Conservation (phyloP, 345 rosid species). For the Balakata baccata region DNA sequence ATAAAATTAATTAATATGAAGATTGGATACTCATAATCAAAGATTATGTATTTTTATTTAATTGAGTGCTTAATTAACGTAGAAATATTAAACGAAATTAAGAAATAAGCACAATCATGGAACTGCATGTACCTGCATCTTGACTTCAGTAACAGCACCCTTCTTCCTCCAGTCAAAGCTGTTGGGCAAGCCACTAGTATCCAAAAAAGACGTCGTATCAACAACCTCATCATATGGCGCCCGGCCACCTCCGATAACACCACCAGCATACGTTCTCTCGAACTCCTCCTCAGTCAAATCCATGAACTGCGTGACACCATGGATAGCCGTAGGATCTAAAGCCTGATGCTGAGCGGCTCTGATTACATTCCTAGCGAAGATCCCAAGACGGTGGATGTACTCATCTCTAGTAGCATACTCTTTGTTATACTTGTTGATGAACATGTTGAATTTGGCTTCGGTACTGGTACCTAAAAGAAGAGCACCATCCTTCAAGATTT, state of each 20-base stretch:
- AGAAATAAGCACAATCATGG: too few species aligned
- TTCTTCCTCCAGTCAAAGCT: slow-evolving; percentile 86
- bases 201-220: slow-evolving; percentile 23
- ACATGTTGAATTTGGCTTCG: slow-evolving; percentile 51
- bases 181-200: slow-evolving; percentile 54
- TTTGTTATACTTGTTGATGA: slow-evolving; percentile 55
- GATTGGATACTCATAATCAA: too few species aligned
- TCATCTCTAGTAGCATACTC: slow-evolving; percentile 60
- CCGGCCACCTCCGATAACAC: slow-evolving; percentile 30
- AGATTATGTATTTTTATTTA: too few species aligned
- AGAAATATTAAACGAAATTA: too few species aligned
- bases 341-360: slow-evolving; percentile 78
- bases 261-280: slow-evolving; percentile 60
- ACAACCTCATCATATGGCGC: neutral
- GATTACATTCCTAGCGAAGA: slow-evolving; percentile 62
- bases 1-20: too few species aligned
- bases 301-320: slow-evolving; percentile 76
- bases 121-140: slow-evolving; percentile 52
- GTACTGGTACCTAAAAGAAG: slow-evolving; percentile 34
- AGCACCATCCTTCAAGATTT: neutral
- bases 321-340: slow-evolving; percentile 68
- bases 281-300: slow-evolving; percentile 80
- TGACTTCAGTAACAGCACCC: slow-evolving; percentile 86
- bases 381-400: slow-evolving; percentile 61
- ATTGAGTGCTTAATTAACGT: too few species aligned